phyloP scores from a whole-genome alignment of 352 stramenopile genomes.

The Albugo candida region DNA sequence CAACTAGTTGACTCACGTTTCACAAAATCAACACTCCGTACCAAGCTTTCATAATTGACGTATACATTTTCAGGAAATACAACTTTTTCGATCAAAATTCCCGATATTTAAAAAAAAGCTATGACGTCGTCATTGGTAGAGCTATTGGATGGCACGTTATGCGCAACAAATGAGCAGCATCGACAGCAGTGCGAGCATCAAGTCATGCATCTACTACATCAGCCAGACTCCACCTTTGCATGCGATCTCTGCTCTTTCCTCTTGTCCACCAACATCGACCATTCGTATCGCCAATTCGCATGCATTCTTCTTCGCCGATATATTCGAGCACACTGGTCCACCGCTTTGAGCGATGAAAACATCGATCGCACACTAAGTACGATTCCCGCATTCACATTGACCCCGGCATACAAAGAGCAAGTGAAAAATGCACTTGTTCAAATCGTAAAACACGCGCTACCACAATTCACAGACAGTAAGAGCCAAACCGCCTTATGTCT shows the following conservation, averaged over 20 bases:
- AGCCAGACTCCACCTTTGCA: conserved; percentile 28
- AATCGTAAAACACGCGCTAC: conserved; percentile 31
- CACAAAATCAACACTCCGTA: too few relatives aligned
- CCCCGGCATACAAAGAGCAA: conserved; percentile 43
- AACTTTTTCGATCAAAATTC: too few relatives aligned
- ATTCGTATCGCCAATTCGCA: conserved; percentile 38
- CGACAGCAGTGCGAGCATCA: conserved; percentile 30
- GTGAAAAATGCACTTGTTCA: conserved; percentile 35
- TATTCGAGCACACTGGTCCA: conserved; percentile 34
- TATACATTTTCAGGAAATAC: too few relatives aligned
- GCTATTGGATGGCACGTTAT: too few relatives aligned
- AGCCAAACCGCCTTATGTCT: conserved; percentile 64
- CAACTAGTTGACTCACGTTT: too few relatives aligned
- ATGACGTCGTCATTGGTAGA: too few relatives aligned
- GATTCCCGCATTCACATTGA: conserved; percentile 10
- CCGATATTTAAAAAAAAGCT: too few relatives aligned
- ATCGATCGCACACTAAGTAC: not conserved
- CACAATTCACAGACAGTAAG: conserved; percentile 41
- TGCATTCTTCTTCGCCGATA: conserved; percentile 63
- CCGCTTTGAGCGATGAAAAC: conserved; percentile 16
- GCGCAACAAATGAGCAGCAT: too few relatives aligned
- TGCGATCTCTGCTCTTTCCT: conserved; percentile 52
- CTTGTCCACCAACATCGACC: conserved; percentile 14
- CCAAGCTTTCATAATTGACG: too few relatives aligned
- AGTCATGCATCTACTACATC: conserved; percentile 30